Conservation (phyloP, 2,329 filamentous ascomycete genomes). For the Venturia pyrina region DNA sequence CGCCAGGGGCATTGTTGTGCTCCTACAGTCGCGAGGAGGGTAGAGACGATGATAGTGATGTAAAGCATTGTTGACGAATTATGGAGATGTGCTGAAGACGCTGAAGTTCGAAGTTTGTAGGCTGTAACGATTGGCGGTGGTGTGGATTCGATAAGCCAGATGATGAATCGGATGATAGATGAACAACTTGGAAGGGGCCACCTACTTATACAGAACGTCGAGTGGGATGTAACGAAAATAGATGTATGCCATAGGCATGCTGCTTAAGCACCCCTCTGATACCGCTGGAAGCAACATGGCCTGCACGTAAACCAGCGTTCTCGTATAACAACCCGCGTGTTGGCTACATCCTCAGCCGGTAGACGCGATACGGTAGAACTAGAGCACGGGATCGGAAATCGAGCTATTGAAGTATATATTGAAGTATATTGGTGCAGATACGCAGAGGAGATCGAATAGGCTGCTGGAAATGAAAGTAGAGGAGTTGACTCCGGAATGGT, state of each 20-base stretch:
- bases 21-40: not conserved
- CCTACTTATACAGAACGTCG: not conserved
- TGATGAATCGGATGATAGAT: no score
- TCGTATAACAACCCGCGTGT: not conserved
- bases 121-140: not conserved
- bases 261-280: not conserved
- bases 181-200: not conserved
- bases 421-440: not conserved
- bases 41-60: not conserved
- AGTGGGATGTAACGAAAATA: not conserved
- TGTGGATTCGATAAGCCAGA: not conserved
- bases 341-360: not conserved
- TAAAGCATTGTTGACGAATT: not conserved
- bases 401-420: no score
- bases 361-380: not conserved
- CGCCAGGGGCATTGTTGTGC: not conserved
- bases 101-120: not conserved
- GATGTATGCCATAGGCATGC: not conserved
- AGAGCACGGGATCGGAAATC: not conserved
- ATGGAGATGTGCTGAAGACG: not conserved
- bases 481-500: not conserved
- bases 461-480: not conserved
- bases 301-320: not conserved
- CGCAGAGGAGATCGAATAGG: not conserved
- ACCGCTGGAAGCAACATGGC: not conserved